Conservation (phyloP, 2,329 filamentous ascomycete genomes). For the Sporothrix inflata region DNA sequence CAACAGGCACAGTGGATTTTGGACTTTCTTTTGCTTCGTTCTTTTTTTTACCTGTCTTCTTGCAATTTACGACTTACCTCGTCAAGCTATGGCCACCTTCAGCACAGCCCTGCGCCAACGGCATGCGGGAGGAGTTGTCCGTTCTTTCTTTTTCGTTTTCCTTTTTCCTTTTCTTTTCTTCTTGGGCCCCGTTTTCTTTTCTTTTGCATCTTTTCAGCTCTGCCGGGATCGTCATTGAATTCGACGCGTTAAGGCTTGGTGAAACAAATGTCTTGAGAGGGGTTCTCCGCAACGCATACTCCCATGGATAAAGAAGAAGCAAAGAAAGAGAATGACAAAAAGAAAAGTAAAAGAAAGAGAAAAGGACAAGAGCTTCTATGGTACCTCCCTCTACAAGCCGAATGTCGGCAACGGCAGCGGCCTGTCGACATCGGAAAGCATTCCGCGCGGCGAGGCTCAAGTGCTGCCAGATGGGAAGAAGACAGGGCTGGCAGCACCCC, state of each 20-base stretch:
- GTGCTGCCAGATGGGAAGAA: background rate
- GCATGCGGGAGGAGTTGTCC: background rate
- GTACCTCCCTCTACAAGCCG: too few species aligned
- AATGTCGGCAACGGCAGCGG: background rate
- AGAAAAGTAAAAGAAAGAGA: background rate
- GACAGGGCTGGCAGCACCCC: background rate
- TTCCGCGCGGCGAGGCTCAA: constrained; percentile 10
- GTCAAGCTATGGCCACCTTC: background rate
- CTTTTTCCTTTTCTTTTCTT: background rate
- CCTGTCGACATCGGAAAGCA: background rate
- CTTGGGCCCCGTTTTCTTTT: background rate
- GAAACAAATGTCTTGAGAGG: constrained; percentile 14
- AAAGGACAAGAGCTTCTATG: too few species aligned
- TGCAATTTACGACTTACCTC: background rate
- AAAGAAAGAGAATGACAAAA: background rate
- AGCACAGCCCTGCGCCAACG: constrained; percentile 8
- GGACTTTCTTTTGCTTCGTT: background rate
- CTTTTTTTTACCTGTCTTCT: background rate
- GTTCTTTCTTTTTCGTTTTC: background rate
- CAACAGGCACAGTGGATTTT: background rate
- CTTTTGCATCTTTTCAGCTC: constrained; percentile 2
- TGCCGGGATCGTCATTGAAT: constrained; percentile 17
- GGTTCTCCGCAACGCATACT: background rate
- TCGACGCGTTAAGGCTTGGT: constrained; percentile 12
- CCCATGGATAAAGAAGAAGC: background rate